Evolutionary conservation across 2,329 filamentous ascomycete genomes (phyloP), one percentile per base, ranked within the genome.

Genomic region (Phyllosticta paracitricarpa): DNA sequence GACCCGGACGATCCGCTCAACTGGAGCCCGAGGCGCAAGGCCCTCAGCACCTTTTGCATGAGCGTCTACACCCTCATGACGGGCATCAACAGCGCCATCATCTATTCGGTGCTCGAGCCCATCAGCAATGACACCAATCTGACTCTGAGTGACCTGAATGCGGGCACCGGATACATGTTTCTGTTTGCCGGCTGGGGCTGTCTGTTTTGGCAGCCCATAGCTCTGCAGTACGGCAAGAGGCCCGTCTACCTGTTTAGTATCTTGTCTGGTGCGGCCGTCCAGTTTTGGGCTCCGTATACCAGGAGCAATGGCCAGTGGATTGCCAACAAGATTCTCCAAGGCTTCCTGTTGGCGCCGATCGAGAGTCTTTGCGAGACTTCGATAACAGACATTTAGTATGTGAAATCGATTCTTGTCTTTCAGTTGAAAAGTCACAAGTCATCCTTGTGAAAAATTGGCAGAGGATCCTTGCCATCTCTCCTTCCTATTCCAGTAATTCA

Each of bases 111-210:
- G 7, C 70, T 82, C 8, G 75, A 75, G 4, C 76, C 77, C 10
- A 78, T 82, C 51, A 75, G 74, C 7, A 68, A 73, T 54, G 76
- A 77, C n/a, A 79, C 78, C 0, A 77, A 75, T 3, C 69, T 82
- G 40, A 76, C 75, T 0, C 66, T 79, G 1, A 70, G 68, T 3
- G 72, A 77, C 40, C 67, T 82, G 19, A 79, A 80, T 62, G 72
- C 76, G 56, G 80, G 80, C 7, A 81, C 77, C 12, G 80, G 81
- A 2, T 76, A 78, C 57, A 80, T 81, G 78, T 82, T 82, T 64
- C 66, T 82, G 30, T 72, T 79, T 14, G 75, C 81, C 25, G 79
- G 79, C 2, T 81, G 78, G 79, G 79, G 78, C 0, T 76, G 77
- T 64, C 67, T 82, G 2, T 70, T 83, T 52, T 81, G 78, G 76